A percentile compares a stretch with the other conserved stretches of the same genome.
phyloP scores from a whole-genome alignment of 176 grass and related monocot species.

The Carex scoparia region DNA sequence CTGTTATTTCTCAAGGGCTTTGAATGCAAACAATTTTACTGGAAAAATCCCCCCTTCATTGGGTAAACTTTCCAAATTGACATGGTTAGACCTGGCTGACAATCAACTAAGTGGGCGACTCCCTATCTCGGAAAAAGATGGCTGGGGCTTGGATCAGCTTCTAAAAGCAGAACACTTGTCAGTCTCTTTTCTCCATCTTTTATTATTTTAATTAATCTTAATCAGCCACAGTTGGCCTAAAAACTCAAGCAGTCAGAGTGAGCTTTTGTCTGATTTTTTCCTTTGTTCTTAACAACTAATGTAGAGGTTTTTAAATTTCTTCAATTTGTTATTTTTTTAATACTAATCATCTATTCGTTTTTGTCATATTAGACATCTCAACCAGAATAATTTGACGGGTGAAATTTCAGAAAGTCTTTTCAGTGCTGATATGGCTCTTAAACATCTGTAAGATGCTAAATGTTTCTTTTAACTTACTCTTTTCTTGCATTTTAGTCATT shows the following conservation, averaged over 20 bases:
- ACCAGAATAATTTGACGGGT: conserved; percentile 56
- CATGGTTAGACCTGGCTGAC: conserved; percentile 54
- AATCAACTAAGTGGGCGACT: conserved; percentile 49
- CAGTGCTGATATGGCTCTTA: conserved; percentile 41
- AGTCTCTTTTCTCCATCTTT: conserved; percentile 19
- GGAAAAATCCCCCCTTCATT: conserved; percentile 55
- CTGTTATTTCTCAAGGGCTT: conserved; percentile 26
- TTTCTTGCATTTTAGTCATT: not conserved
- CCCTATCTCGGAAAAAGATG: conserved; percentile 44
- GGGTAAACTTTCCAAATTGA: conserved; percentile 55
- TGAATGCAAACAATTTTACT: conserved; percentile 58
- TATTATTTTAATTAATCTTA: not conserved
- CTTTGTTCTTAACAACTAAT: not conserved
- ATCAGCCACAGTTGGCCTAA: not conserved
- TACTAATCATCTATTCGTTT: conserved; percentile 8
- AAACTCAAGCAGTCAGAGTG: not conserved
- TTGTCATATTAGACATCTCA: conserved; percentile 56
- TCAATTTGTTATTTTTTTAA: not conserved
- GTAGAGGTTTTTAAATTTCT: not conserved
- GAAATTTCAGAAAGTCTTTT: conserved; percentile 57
- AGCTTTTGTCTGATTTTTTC: not conserved
- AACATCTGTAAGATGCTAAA: conserved; percentile 57
- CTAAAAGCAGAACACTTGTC: conserved; percentile 50
- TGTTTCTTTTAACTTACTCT: not conserved
- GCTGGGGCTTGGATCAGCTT: conserved; percentile 60